A percentile compares a stretch with the other conserved stretches of the same genome.
Conservation (phyloP, 2,329 filamentous ascomycete genomes). For the Colletotrichum zoysiae region DNA sequence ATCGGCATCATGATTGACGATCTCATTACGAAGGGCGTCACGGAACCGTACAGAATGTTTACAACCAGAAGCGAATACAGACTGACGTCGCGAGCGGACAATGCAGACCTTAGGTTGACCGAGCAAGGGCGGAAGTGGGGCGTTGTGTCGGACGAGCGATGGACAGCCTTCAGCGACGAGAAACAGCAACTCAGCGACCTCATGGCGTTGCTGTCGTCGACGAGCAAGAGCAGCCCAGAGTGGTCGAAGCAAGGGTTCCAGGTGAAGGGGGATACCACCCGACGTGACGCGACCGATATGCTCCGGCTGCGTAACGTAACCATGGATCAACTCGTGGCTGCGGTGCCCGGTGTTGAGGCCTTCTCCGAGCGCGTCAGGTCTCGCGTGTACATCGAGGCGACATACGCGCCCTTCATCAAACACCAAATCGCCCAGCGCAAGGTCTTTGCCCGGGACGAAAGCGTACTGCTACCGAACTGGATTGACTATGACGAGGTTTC, state of each 20-base stretch:
- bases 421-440: conserved; percentile 76
- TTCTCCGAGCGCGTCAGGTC: conserved; percentile 71
- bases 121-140: conserved; percentile 81
- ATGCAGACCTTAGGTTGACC: conserved; percentile 90
- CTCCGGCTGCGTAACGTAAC: conserved; percentile 75
- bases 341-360: conserved; percentile 67
- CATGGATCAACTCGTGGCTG: conserved; percentile 67
- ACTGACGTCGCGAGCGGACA: conserved; percentile 91
- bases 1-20: conserved; percentile 99
- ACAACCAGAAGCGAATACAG: conserved; percentile 96
- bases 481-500: conserved; percentile 81
- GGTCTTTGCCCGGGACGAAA: conserved; percentile 81
- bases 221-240: conserved; percentile 68
- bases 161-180: conserved; percentile 76
- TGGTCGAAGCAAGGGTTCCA: conserved; percentile 81
- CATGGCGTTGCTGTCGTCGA: conserved; percentile 68
- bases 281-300: conserved; percentile 82
- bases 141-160: conserved; percentile 82
- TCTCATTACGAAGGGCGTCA: conserved; percentile 94
- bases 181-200: conserved; percentile 77
- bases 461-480: conserved; percentile 76
- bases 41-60: conserved; percentile 98
- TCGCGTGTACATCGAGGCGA: conserved; percentile 83
- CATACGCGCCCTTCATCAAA: conserved; percentile 88
- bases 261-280: conserved; percentile 73